phyloP scores from a whole-genome alignment of 345 rosid genomes.

The Boechera divaricarpa region DNA sequence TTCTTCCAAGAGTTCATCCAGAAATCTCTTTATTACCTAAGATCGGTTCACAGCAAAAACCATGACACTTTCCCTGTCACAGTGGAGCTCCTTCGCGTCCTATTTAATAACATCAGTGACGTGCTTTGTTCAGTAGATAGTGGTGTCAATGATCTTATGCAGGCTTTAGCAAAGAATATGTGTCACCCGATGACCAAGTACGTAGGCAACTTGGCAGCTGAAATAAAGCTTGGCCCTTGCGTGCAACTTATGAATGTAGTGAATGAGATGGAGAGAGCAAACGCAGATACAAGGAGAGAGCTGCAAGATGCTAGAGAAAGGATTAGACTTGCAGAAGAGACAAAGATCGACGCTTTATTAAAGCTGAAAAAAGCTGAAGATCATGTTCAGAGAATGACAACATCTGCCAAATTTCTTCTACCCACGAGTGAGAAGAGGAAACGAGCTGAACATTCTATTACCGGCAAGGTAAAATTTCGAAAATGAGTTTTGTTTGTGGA shows the following conservation, averaged over 20 bases:
- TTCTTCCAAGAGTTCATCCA: slow-evolving; percentile 52
- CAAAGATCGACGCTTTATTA: slow-evolving; percentile 50
- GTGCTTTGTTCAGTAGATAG: slow-evolving; percentile 56
- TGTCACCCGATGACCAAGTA: slow-evolving; percentile 66
- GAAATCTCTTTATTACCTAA: slow-evolving; percentile 45
- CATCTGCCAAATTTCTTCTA: slow-evolving; percentile 35
- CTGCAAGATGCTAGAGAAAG: slow-evolving; percentile 57
- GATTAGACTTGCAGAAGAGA: slow-evolving; percentile 54
- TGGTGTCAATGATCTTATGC: slow-evolving; percentile 57
- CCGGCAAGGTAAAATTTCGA: slow-evolving; percentile 33
- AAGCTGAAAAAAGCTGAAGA: slow-evolving; percentile 54
- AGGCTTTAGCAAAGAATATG: slow-evolving; percentile 53
- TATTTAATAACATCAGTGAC: slow-evolving; percentile 48
- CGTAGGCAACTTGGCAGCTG: slow-evolving; percentile 54
- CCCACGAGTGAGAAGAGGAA: slow-evolving; percentile 32
- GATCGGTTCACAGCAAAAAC: slow-evolving; percentile 47
- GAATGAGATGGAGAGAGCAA: slow-evolving; percentile 56
- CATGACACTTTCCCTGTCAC: slow-evolving; percentile 46
- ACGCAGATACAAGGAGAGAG: slow-evolving; percentile 49
- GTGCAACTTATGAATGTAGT: slow-evolving; percentile 50
- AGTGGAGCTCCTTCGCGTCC: slow-evolving; percentile 50
- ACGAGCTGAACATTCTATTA: slow-evolving; percentile 18
- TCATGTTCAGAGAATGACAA: slow-evolving; percentile 48
- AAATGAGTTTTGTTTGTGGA: slow-evolving; percentile 4
- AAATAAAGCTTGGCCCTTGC: slow-evolving; percentile 55